Evolutionary conservation across 73 alveolate genomes (phyloP), one percentile per base, ranked within the genome.

Genomic region (Blepharisma stoltei): DNA sequence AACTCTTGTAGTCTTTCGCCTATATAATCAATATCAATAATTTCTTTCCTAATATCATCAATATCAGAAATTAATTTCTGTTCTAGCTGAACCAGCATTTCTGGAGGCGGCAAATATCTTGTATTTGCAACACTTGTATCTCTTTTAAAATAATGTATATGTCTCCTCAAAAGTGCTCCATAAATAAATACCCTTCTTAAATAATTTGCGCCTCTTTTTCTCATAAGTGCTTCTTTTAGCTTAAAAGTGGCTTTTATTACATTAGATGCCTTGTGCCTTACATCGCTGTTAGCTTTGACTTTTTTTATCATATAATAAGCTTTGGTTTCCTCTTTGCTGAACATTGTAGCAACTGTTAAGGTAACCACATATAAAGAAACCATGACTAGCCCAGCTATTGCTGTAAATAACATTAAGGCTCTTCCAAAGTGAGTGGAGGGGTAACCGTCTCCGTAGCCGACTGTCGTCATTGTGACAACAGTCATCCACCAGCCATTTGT

Each of bases 401-500:
- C 65, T 0, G 65, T 50, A 11, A 50, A 50, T 11, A 50, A 11
- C 65, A 50, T 50, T 11, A 50, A 14, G 65, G 21, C n/a, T 50
- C 65, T 50, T 14, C 65, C 65, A 11, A 50, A 50, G 4, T 50
- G 65, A 50, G 65, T 50, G 65, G 27, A 14, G 0, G 65, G 65
- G 65, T 50, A 50, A 4, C 65, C 65, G 4, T 50, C 65, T 11
- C 65, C 65, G 4, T 50, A 50, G 4, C 65, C 65, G 4, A 50
- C 21, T 11, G 65, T 50, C 0, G 27, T 14, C 65, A 50, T 50
- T 14, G 65, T 50, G 21, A 50, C 65, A 50, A 50, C 21, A 50
- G 65, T 18, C 27, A 50, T 11, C 65, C 65, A 50, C n/a, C n/a
- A 50, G 65, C 65, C 65, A 50, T 50, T 50, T 50, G 65, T 50